phyloP scores from a whole-genome alignment of 2,329 filamentous ascomycete genomes.

The Ascochyta lentis region DNA sequence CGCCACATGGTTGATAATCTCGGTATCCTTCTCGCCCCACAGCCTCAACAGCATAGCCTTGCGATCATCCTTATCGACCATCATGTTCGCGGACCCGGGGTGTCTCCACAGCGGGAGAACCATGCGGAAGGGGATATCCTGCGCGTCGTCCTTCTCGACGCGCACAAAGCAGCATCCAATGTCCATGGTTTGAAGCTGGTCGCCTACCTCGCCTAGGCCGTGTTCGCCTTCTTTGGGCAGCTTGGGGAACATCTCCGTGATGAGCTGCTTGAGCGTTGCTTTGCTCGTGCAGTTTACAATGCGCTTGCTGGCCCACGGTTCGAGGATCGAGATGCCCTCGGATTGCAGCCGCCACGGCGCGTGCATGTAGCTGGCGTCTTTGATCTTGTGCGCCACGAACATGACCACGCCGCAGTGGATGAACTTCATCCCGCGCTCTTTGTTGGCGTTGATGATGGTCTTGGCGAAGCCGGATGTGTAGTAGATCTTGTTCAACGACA shows the following conservation, averaged over 20 bases:
- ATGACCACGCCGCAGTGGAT: conserved; percentile 97
- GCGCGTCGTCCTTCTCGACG: conserved; percentile 74
- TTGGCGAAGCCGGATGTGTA: conserved; percentile 87
- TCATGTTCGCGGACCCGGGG: conserved; percentile 88
- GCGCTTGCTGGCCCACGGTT: conserved; percentile 86
- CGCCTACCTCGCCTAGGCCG: conserved; percentile 84
- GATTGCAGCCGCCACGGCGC: conserved; percentile 93
- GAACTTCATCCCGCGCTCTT: conserved; percentile 90
- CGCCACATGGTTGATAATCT: conserved; percentile 61
- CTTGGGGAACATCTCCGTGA: conserved; percentile 97
- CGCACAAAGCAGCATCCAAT: conserved; percentile 91
- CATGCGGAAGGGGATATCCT: conserved; percentile 76
- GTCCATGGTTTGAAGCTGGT: conserved; percentile 77
- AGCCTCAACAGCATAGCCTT: conserved; percentile 88
- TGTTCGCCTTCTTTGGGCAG: conserved; percentile 77
- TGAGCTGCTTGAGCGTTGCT: conserved; percentile 78
- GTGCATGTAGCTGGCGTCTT: conserved; percentile 94
- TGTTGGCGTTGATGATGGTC: conserved; percentile 85
- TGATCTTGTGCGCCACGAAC: conserved; percentile 74
- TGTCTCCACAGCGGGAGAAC: conserved; percentile 94
- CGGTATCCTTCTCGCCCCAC: conserved; percentile 85
- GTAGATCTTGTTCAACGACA: conserved; percentile 93
- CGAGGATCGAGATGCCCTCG: conserved; percentile 88
- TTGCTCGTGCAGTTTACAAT: conserved; percentile 78
- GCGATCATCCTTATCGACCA: conserved; percentile 97